phyloP scores from a whole-genome alignment of 768 basidiomycete genomes.

The Leucocoprinus birnbaumii region DNA sequence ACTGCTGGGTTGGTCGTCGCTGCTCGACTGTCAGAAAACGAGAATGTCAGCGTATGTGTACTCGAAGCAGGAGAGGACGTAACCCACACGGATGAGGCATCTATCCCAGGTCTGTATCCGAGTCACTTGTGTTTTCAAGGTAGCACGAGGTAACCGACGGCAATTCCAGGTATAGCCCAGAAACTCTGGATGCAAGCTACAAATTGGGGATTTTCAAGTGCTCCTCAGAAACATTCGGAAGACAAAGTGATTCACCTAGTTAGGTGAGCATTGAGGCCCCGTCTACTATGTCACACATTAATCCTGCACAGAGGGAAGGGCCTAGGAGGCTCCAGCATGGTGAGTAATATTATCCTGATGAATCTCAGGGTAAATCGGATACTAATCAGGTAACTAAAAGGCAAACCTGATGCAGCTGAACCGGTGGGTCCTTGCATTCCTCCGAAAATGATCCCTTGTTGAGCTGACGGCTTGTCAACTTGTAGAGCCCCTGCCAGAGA shows the following conservation, averaged over 20 bases:
- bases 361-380: not conserved
- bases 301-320: conserved; percentile 14
- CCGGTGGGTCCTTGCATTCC: conserved; percentile 11
- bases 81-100: conserved; percentile 40
- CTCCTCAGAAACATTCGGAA: conserved; percentile 12
- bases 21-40: conserved; percentile 42
- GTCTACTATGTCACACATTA: too few species aligned
- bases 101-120: conserved; percentile 14
- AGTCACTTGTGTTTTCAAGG: too few species aligned
- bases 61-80: conserved; percentile 54
- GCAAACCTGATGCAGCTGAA: conserved; percentile 15
- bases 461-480: not conserved
- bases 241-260: conserved; percentile 5
- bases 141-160: too few species aligned
- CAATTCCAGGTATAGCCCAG: conserved; percentile 18
- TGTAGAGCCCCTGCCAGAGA: conserved; percentile 16
- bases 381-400: not conserved
- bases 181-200: conserved; percentile 17
- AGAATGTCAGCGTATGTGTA: conserved; percentile 38
- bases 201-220: conserved; percentile 15
- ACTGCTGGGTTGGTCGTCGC: conserved; percentile 49
- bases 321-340: conserved; percentile 17
- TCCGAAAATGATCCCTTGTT: not conserved
- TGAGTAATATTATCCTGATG: not conserved
- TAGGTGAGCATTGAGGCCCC: conserved; percentile 11